Conservation (phyloP, 805 yeast species). For the Wickerhamomyces rabaulensis region DNA sequence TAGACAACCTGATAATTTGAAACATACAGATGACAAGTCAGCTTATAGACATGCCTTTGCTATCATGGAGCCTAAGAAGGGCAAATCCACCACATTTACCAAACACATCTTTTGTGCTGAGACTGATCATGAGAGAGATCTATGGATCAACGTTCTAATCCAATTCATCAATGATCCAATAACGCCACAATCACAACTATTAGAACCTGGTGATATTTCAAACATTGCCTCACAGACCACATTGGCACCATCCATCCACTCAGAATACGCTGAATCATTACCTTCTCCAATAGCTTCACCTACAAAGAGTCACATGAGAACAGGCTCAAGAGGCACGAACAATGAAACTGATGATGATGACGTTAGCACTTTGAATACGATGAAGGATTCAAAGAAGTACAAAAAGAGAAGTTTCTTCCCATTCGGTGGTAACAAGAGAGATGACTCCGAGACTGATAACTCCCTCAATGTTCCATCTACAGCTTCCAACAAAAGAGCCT, state of each 20-base stretch:
- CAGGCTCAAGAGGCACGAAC: slow-evolving; percentile 2
- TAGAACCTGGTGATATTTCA: background rate
- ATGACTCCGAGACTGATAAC: slow-evolving; percentile 4
- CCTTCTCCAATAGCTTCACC: background rate
- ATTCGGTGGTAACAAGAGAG: slow-evolving; percentile 40
- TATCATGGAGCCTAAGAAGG: slow-evolving; percentile 40
- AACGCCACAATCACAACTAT: background rate
- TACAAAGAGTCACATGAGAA: background rate
- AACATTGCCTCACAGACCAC: background rate
- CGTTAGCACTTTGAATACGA: slow-evolving; percentile 4
- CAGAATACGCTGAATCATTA: background rate
- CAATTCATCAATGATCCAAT: slow-evolving; percentile 24
- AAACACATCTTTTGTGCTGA: slow-evolving; percentile 76
- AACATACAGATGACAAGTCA: slow-evolving; percentile 21
- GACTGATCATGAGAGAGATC: slow-evolving; percentile 67
- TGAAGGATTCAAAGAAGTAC: slow-evolving; percentile 36
- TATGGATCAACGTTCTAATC: slow-evolving; percentile 54
- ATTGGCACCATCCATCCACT: background rate
- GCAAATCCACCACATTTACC: slow-evolving; percentile 25
- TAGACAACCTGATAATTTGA: slow-evolving; percentile 34
- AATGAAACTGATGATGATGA: slow-evolving; percentile 12
- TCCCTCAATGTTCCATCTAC: background rate
- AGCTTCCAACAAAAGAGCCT: background rate
- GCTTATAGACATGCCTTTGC: slow-evolving; percentile 56
- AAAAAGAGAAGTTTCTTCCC: slow-evolving; percentile 60